phyloP scores from a whole-genome alignment of 768 basidiomycete genomes.

The Pulveroboletus frians region DNA sequence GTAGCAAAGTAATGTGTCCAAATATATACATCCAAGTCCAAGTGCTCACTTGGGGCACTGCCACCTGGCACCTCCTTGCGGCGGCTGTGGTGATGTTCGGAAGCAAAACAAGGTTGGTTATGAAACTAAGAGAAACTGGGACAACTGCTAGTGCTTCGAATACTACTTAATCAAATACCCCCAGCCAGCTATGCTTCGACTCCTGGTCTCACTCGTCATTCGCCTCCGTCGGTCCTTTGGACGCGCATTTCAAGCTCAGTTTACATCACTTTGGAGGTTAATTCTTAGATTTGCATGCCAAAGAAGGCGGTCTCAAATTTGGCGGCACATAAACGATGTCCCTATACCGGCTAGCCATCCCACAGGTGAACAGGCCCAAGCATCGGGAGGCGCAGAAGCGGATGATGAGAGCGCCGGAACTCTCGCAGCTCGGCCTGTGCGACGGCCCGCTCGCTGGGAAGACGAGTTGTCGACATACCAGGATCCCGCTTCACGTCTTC shows the following conservation, averaged over 20 bases:
- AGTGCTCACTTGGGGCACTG: too few species aligned
- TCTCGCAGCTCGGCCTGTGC: neutral
- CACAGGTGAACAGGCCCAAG: neutral
- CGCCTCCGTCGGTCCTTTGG: too few species aligned
- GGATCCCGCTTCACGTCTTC: neutral
- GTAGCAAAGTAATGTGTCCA: too few species aligned
- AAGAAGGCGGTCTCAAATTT: neutral
- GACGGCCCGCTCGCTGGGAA: neutral
- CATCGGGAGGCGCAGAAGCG: neutral
- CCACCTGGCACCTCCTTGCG: too few species aligned
- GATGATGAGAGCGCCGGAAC: neutral
- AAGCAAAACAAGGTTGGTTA: too few species aligned
- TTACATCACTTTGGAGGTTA: conserved; percentile 1
- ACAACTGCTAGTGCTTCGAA: too few species aligned
- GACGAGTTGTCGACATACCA: neutral
- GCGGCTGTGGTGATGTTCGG: too few species aligned
- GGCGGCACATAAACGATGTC: neutral
- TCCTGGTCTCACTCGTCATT: neutral
- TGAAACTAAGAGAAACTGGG: too few species aligned
- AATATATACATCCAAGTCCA: too few species aligned
- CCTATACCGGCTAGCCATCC: neutral
- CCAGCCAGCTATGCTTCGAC: neutral
- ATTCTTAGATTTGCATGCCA: neutral
- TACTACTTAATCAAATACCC: neutral
- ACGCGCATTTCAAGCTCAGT: neutral